Evolutionary conservation across 345 rosid genomes (phyloP).

Genomic region (Geranium brycei): DNA sequence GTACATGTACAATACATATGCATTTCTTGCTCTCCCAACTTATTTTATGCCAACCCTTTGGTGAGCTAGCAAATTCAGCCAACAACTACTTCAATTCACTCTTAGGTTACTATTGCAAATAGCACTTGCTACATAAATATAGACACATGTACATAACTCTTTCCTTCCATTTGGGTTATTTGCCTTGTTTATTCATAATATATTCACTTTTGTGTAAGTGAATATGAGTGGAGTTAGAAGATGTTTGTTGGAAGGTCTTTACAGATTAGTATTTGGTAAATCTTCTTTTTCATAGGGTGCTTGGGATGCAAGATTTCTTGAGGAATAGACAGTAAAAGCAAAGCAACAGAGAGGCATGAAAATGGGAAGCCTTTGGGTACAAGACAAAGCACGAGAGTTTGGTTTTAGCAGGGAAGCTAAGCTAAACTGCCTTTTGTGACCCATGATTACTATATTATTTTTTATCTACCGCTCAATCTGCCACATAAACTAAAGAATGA

Average conservation of each 20-base stretch:
- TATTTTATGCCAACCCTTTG: conserved; percentile 5
- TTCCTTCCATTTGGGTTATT: background rate
- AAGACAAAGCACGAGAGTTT: conserved; percentile 29
- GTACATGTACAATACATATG: background rate
- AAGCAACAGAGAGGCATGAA: conserved; percentile 21
- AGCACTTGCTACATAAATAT: background rate
- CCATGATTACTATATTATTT: background rate
- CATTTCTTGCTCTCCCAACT: background rate
- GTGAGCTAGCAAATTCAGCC: conserved; percentile 21
- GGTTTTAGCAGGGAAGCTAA: background rate
- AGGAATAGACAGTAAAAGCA: conserved; percentile 33
- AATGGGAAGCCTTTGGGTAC: conserved; percentile 23
- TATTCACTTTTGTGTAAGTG: too few relatives aligned
- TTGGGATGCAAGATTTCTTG: conserved; percentile 23
- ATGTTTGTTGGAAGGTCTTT: conserved; percentile 19
- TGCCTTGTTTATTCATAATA: background rate
- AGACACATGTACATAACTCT: background rate
- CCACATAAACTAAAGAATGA: too few relatives aligned
- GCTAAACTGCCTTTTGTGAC: conserved; percentile 1
- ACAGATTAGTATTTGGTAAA: conserved; percentile 13
- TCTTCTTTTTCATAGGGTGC: conserved; percentile 23
- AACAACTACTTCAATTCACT: conserved; percentile 9
- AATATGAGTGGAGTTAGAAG: too few relatives aligned
- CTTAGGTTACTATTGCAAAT: background rate
- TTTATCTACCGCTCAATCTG: too few relatives aligned